Evolutionary conservation across 2,329 filamentous ascomycete genomes (phyloP), one percentile per base, ranked within the genome.

Genomic region (Phaeoacremonium minimum): DNA sequence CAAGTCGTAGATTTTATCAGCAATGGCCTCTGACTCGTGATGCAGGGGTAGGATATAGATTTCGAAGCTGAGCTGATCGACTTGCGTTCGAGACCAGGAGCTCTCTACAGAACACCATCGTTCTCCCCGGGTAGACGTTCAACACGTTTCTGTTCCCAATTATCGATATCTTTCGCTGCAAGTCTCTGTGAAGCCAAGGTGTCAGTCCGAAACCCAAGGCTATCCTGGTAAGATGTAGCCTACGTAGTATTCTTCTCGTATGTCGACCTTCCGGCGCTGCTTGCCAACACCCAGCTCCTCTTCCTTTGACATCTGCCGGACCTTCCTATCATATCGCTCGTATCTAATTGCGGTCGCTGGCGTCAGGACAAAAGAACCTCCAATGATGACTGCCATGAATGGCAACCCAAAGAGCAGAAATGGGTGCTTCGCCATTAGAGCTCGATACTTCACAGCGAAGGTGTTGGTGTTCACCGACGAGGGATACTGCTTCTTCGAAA

Each of bases 101-200:
- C 22, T 9, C 9, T n/a, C 22, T 61, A 84, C 47, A 95, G 58
- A 34, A 87, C 76, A 20, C 91, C 91, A 59, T 98, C 91, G 42
- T 79, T 85, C 62, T 98, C 94, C 47, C 93, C 93, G 15, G 87
- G 82, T 42, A 96, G 73, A 56, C 93, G 74, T 67, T 95, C 81
- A 9, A 97, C 89, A 36, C 94, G 80, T 64, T 93, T 94, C 65
- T 97, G 93, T 60, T 97, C 91, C 93, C 93, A 98, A 55, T 88
- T 77, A 53, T 98, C 91, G 43, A 97, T 66, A 56, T 97, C 93
- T 61, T 94, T 95, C 19, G 87, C 86, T 49, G 87, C 85, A 28
- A 87, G 69, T 64, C 81, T 79, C 86, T 93, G 60, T 37, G 22
- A 32, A 37, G 46, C 29, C 36, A 28, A 33, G 7, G 4, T 17